These are phyloP conservation scores for Cryptomeria japonica DNA, from an alignment of 75 land plant genomes.

Conservation along the genomic window DNA sequence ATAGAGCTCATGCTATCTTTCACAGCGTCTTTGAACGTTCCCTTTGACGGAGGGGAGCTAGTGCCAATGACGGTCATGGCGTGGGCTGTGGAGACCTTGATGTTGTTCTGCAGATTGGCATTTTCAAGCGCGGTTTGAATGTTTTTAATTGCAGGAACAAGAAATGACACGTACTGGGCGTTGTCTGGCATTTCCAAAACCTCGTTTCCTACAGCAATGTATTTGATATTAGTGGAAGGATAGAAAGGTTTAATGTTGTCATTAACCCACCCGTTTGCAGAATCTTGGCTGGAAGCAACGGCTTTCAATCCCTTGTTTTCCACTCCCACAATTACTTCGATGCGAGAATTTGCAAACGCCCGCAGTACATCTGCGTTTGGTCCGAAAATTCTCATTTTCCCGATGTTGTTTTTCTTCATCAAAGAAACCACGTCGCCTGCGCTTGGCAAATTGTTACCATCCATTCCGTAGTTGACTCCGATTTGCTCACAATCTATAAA, in stretches of 20 bases:
- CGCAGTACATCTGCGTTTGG: conserved; percentile 16
- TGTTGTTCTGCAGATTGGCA: conserved; percentile 21
- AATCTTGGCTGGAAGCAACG: conserved; percentile 23
- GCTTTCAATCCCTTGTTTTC: conserved; percentile 24
- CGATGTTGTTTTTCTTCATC: conserved; percentile 28
- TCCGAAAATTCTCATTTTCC: conserved; percentile 30
- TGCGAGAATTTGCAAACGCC: conserved; percentile 21
- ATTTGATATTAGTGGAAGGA: conserved; percentile 20
- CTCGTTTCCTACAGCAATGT: conserved; percentile 32
- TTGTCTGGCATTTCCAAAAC: conserved; percentile 12
- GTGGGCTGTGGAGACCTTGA: conserved; percentile 59
- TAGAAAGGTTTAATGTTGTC: conserved; percentile 22
- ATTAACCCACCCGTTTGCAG: conserved; percentile 35
- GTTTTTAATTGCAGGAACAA: conserved; percentile 31
- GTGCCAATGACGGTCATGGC: conserved; percentile 23
- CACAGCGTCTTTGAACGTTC: conserved; percentile 16
- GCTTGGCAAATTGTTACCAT: conserved; percentile 28
- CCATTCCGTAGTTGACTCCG: conserved; percentile 37
- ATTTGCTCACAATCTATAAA: not conserved
- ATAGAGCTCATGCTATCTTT: not conserved
- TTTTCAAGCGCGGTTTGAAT: conserved; percentile 27
- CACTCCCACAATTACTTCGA: conserved; percentile 24
- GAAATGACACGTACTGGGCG: not conserved
- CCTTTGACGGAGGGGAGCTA: conserved; percentile 50
- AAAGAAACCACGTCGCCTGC: conserved; percentile 24